phyloP scores from a whole-genome alignment of 2,329 filamentous ascomycete species.

The Rugonectria rugulosa region DNA sequence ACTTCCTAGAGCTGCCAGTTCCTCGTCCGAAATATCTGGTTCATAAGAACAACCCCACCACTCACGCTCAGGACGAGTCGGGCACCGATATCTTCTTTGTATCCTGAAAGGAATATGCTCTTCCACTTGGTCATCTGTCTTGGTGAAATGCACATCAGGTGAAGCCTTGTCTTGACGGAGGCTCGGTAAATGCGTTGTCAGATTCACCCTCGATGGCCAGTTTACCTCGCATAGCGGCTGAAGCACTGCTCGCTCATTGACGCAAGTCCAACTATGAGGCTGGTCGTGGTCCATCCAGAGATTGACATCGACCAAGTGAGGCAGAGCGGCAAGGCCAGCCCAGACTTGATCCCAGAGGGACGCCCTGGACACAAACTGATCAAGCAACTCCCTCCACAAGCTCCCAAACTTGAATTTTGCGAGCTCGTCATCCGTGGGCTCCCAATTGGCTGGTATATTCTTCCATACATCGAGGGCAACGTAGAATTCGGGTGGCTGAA shows the following conservation, averaged over 20 bases:
- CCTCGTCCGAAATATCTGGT: conserved; percentile 7
- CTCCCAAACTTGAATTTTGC: not conserved
- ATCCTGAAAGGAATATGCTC: conserved; percentile 3
- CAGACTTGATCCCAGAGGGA: not conserved
- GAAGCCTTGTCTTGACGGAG: not conserved
- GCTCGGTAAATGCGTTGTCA: conserved; percentile 9
- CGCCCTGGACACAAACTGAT: not conserved
- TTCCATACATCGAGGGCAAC: conserved; percentile 7
- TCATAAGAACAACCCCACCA: conserved; percentile 12
- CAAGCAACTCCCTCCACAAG: not conserved
- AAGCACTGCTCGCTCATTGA: conserved; percentile 1
- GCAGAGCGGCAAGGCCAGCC: conserved; percentile 3
- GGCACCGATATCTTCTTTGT: conserved; percentile 4
- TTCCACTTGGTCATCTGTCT: not conserved
- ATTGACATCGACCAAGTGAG: not conserved
- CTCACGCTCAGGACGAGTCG: conserved; percentile 5
- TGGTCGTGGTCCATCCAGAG: conserved; percentile 17
- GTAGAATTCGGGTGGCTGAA: conserved; percentile 4
- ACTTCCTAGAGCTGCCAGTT: conserved; percentile 1
- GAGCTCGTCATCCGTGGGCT: not conserved
- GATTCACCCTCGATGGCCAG: conserved; percentile 1
- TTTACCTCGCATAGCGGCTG: not conserved
- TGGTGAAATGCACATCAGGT: not conserved
- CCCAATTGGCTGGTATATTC: not conserved
- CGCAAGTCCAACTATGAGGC: conserved; percentile 3